Evolutionary conservation across 2,329 filamentous ascomycete genomes (phyloP).

Genomic region (Neonectria neomacrospora): DNA sequence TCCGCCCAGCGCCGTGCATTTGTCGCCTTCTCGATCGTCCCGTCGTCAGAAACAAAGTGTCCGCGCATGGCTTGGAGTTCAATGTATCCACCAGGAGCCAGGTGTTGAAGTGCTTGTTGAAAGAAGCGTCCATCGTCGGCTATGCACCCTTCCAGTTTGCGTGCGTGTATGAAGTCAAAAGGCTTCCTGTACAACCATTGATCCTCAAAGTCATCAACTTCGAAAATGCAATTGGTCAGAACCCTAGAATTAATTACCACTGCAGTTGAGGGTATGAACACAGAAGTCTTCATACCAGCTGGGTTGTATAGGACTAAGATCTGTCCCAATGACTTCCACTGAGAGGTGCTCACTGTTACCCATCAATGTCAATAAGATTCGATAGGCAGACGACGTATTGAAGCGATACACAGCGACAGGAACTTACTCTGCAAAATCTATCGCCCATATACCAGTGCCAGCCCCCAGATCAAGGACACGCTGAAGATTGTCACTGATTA

Average conservation of each 20-base stretch:
- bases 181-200: background rate
- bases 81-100: background rate
- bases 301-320: background rate
- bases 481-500: conserved; percentile 1
- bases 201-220: conserved; percentile 6
- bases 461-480: conserved; percentile 29
- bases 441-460: conserved; percentile 22
- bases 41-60: background rate
- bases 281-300: background rate
- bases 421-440: background rate
- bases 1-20: conserved; percentile 17
- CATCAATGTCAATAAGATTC: background rate
- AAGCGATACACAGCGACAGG: too few relatives aligned
- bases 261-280: background rate
- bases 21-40: background rate
- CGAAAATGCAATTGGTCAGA: background rate
- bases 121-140: background rate
- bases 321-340: background rate
- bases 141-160: background rate
- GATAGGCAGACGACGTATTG: background rate
- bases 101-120: background rate
- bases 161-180: background rate
- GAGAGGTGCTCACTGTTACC: background rate
- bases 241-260: background rate
- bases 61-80: background rate